Percentiles rank a stretch among this genome's conserved stretches.
Evolutionary conservation across 2,329 filamentous ascomycete genomes (phyloP).

Genomic region (Cercospora berteroae): DNA sequence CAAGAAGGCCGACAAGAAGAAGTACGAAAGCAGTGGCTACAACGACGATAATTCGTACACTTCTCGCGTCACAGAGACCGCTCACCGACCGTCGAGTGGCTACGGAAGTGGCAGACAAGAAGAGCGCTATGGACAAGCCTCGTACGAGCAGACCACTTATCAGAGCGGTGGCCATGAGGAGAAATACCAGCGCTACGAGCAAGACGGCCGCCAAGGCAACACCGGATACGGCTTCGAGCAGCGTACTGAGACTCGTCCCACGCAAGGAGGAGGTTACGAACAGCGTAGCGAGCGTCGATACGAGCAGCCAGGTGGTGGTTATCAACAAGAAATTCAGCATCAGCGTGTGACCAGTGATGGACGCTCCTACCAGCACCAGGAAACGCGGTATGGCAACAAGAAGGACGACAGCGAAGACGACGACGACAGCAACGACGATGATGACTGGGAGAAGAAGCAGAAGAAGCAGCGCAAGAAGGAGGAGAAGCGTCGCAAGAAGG

Average conservation of each 20-base stretch:
- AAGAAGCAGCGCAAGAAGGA: slow-evolving; percentile 43
- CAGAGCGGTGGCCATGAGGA: slow-evolving; percentile 57
- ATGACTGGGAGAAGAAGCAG: slow-evolving; percentile 44
- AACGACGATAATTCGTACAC: slow-evolving; percentile 62
- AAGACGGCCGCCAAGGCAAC: slow-evolving; percentile 47
- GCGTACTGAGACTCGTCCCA: slow-evolving; percentile 54
- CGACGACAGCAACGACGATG: slow-evolving; percentile 35
- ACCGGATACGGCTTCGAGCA: slow-evolving; percentile 59
- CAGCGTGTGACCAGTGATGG: slow-evolving; percentile 28
- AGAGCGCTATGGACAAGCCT: slow-evolving; percentile 58
- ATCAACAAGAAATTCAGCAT: slow-evolving; percentile 42
- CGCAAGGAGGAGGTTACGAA: slow-evolving; percentile 57
- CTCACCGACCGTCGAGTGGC: slow-evolving; percentile 42
- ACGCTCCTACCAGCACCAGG: slow-evolving; percentile 29
- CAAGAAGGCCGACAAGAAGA: slow-evolving; percentile 53
- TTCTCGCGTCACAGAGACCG: slow-evolving; percentile 62
- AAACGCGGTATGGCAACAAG: slow-evolving; percentile 32
- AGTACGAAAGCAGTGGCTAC: slow-evolving; percentile 53
- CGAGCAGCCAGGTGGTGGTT: slow-evolving; percentile 44
- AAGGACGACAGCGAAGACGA: slow-evolving; percentile 37
- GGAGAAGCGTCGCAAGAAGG: slow-evolving; percentile 34
- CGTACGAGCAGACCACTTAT: slow-evolving; percentile 59
- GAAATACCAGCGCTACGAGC: slow-evolving; percentile 61
- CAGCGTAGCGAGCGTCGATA: slow-evolving; percentile 57
- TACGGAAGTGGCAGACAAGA: slow-evolving; percentile 21